Conservation (phyloP, 768 basidiomycete species). For the Leccinum broughii region DNA sequence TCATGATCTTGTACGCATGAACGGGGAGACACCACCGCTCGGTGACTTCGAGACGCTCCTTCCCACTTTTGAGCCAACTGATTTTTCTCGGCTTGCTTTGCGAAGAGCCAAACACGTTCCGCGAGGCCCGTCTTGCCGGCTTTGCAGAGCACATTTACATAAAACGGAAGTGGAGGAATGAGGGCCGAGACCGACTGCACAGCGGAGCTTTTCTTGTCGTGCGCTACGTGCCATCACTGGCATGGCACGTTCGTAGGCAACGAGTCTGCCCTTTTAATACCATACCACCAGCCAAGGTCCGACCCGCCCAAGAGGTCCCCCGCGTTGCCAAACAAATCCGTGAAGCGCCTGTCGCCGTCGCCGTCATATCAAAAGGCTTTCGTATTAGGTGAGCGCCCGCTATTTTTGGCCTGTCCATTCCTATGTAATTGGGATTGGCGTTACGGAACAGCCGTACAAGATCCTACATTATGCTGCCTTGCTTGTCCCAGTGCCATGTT, state of each 20-base stretch:
- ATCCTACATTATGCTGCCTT: constrained; percentile 79
- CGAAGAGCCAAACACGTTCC: constrained; percentile 65
- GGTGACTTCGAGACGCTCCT: constrained; percentile 20
- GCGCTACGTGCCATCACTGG: constrained; percentile 26
- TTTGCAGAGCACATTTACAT: constrained; percentile 58
- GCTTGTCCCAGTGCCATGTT: constrained; percentile 53
- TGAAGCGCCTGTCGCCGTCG: constrained; percentile 57
- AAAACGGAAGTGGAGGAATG: constrained; percentile 53
- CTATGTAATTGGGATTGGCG: constrained; percentile 41
- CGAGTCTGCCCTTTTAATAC: neutral
- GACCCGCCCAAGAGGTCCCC: constrained; percentile 57
- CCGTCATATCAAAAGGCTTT: constrained; percentile 70
- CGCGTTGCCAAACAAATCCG: constrained; percentile 65
- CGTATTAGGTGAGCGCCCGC: constrained; percentile 55
- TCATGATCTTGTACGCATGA: constrained; percentile 71
- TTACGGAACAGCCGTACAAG: constrained; percentile 93
- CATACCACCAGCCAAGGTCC: constrained; percentile 51
- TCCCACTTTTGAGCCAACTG: constrained; percentile 44
- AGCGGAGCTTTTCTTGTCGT: constrained; percentile 36
- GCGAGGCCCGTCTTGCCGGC: constrained; percentile 53
- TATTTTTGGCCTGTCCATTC: neutral
- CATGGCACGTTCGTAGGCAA: constrained; percentile 23
- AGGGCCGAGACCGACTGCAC: constrained; percentile 56
- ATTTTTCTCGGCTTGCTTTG: constrained; percentile 53
- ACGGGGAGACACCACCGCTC: constrained; percentile 68